A percentile compares a stretch with the other conserved stretches of the same genome.
These are phyloP conservation scores for Nothophaeocryptopus gaeumannii DNA, from an alignment of 2,329 filamentous ascomycete species.

Conservation along the genomic window DNA sequence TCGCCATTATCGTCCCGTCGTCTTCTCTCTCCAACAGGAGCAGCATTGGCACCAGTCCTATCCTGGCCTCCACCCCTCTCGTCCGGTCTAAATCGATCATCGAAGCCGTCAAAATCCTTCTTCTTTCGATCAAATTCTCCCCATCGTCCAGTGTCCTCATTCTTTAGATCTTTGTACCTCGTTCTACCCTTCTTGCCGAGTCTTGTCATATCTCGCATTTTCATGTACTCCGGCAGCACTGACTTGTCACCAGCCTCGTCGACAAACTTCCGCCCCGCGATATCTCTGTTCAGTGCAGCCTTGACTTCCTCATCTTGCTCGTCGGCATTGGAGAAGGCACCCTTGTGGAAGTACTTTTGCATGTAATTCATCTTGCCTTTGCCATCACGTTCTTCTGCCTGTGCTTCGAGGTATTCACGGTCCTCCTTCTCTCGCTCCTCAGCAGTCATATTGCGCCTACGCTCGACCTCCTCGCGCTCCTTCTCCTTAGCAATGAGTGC, in stretches of 20 bases:
- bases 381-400: conserved; percentile 70
- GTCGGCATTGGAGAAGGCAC: conserved; percentile 89
- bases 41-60: conserved; percentile 65
- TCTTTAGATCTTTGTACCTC: conserved; percentile 82
- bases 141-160: conserved; percentile 88
- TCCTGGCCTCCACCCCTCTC: conserved; percentile 46
- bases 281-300: conserved; percentile 72
- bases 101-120: conserved; percentile 47
- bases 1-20: conserved; percentile 40
- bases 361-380: conserved; percentile 83
- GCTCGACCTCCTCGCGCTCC: conserved; percentile 85
- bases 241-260: conserved; percentile 83
- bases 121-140: conserved; percentile 57
- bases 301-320: conserved; percentile 61
- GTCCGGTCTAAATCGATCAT: conserved; percentile 69
- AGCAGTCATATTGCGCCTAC: conserved; percentile 77
- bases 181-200: conserved; percentile 88
- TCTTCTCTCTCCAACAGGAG: conserved; percentile 64
- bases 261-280: conserved; percentile 79
- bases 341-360: conserved; percentile 96
- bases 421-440: conserved; percentile 87
- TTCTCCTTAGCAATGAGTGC: conserved; percentile 73
- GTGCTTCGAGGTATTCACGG: conserved; percentile 68
- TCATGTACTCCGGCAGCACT: conserved; percentile 83
- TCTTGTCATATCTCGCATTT: conserved; percentile 90